These are phyloP conservation scores for Berkeleyomyces basicola DNA, from an alignment of 2,329 filamentous ascomycete genomes.

Conservation along the genomic window DNA sequence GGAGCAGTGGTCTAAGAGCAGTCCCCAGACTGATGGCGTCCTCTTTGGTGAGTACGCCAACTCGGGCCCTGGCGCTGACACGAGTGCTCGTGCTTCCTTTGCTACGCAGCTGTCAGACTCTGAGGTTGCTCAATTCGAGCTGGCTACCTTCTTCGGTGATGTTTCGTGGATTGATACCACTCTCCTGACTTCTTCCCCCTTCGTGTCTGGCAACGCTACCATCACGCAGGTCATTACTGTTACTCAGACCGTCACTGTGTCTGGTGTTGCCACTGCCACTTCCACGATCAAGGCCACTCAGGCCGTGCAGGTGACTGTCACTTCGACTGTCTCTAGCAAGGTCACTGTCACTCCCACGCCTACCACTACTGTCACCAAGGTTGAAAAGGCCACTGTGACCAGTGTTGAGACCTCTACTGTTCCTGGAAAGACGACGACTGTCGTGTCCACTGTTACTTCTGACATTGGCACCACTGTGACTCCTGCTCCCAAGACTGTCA, in stretches of 20 bases:
- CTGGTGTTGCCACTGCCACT: background rate
- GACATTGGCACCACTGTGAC: background rate
- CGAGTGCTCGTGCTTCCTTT: slow-evolving; percentile 32
- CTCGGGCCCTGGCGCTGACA: slow-evolving; percentile 34
- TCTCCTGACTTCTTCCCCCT: slow-evolving; percentile 1
- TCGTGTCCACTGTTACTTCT: background rate
- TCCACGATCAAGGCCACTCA: background rate
- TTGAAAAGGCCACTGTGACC: background rate
- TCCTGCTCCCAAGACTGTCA: background rate
- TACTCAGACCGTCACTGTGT: background rate
- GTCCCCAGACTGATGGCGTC: slow-evolving; percentile 34
- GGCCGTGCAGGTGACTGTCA: background rate
- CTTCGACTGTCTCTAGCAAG: background rate
- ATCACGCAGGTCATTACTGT: background rate
- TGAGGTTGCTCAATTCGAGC: slow-evolving; percentile 1
- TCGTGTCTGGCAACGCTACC: slow-evolving; percentile 3
- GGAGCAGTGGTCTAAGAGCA: slow-evolving; percentile 34
- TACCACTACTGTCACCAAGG: background rate
- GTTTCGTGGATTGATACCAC: slow-evolving; percentile 1
- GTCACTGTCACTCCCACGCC: background rate
- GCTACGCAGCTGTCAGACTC: slow-evolving; percentile 20
- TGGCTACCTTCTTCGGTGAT: slow-evolving; percentile 1
- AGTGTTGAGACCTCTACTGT: background rate
- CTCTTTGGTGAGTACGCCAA: slow-evolving; percentile 43
- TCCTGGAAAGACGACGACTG: slow-evolving; percentile 2